A percentile compares a stretch with the other conserved stretches of the same genome.
phyloP scores from a whole-genome alignment of 768 basidiomycete genomes.

The Saitozyma sp. region DNA sequence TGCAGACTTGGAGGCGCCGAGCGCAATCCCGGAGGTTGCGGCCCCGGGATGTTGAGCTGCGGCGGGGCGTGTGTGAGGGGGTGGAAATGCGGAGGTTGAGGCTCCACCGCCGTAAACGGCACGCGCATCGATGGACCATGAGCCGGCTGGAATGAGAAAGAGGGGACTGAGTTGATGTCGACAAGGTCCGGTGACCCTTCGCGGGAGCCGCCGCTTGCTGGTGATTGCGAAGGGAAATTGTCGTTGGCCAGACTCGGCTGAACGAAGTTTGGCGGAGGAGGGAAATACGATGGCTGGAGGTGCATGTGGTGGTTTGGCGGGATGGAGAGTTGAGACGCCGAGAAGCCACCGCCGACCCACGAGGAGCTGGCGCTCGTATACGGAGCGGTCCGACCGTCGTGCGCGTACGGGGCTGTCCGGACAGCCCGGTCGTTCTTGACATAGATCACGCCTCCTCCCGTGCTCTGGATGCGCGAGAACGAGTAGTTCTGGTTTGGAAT shows the following conservation, averaged over 20 bases:
- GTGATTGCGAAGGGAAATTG: constrained; percentile 1
- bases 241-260: neutral
- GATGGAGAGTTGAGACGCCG: constrained; percentile 30
- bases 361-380: constrained; percentile 11
- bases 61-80: constrained; percentile 15
- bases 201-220: neutral
- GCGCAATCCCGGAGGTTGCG: constrained; percentile 23
- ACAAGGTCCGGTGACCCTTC: constrained; percentile 21
- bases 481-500: constrained; percentile 16
- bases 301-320: constrained; percentile 23
- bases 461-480: constrained; percentile 27
- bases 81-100: constrained; percentile 7
- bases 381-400: constrained; percentile 12
- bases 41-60: constrained; percentile 11
- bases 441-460: constrained; percentile 22
- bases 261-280: neutral
- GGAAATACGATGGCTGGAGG: constrained; percentile 24
- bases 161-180: constrained; percentile 24
- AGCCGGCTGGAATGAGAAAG: constrained; percentile 25
- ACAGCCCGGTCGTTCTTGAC: constrained; percentile 6
- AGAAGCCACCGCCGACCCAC: constrained; percentile 38
- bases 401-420: constrained; percentile 15
- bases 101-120: constrained; percentile 21
- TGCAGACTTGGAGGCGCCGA: constrained; percentile 35
- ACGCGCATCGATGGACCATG: constrained; percentile 13